Conservation (phyloP, 2,329 filamentous ascomycete species). For the Epicoccum nigrum region DNA sequence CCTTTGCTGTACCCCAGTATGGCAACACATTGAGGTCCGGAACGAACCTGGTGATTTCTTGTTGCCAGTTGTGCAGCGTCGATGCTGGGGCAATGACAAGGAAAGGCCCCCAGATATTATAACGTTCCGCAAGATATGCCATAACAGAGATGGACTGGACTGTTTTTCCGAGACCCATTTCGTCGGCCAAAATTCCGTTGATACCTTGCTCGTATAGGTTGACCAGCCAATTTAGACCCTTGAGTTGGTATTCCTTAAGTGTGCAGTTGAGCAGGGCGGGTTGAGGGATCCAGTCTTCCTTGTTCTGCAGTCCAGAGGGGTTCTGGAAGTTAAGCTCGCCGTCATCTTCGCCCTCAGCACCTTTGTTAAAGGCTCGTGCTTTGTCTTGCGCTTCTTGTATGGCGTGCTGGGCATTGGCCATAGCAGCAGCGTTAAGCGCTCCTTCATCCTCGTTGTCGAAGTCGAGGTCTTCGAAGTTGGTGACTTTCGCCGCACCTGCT, state of each 20-base stretch:
- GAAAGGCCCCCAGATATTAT: constrained; percentile 98
- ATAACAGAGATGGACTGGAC: constrained; percentile 99
- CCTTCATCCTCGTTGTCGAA: constrained; percentile 95
- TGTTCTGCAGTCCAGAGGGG: constrained; percentile 89
- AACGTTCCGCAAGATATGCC: constrained; percentile 95
- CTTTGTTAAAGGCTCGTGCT: constrained; percentile 88
- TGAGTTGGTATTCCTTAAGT: constrained; percentile 98
- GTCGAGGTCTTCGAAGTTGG: constrained; percentile 90
- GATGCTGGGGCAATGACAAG: constrained; percentile 95
- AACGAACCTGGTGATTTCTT: constrained; percentile 95
- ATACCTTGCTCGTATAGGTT: constrained; percentile 99
- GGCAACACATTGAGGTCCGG: constrained; percentile 93
- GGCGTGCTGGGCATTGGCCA: constrained; percentile 94
- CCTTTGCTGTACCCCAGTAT: constrained; percentile 94
- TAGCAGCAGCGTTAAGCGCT: constrained; percentile 78
- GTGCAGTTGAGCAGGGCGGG: constrained; percentile 92
- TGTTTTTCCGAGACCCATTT: constrained; percentile 99
- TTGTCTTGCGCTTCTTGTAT: constrained; percentile 94
- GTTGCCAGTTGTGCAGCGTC: constrained; percentile 98
- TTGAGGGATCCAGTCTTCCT: constrained; percentile 79
- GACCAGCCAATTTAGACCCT: constrained; percentile 98
- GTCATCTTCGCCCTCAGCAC: constrained; percentile 64
- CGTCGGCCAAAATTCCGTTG: constrained; percentile 97
- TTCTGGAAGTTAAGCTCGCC: constrained; percentile 99
- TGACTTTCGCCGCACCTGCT: constrained; percentile 72